Evolutionary conservation across 192 early-diverging fungal genomes (phyloP), one percentile per base, ranked within the genome.

Genomic region (Coemansia furcata): DNA sequence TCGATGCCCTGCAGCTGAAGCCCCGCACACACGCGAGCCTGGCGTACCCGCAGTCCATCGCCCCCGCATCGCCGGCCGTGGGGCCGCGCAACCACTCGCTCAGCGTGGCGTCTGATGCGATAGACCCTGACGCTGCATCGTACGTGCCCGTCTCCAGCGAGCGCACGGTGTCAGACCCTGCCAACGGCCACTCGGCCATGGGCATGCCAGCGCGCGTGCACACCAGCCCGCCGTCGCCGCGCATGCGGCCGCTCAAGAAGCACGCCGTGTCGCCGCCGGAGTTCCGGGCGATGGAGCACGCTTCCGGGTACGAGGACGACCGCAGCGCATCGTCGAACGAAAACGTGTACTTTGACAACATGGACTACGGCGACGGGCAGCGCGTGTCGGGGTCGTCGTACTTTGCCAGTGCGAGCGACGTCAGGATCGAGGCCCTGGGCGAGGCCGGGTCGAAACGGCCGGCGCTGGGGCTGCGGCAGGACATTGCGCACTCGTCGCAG

Each of bases 161-260:
- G 37, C 72, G 80, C 23, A 49, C 80, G 8, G 66, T 78, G 21
- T 77, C 80, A 0, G 74, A 83, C 12, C 58, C 58, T 39, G 44
- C 59, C 17, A 68, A 47, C n/a, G 66, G 52, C 1, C 80, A 62
- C 19, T 43, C 71, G 19, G 37, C 26, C 11, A 38, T 23, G 21
- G 44, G 58, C 11, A 11, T 69, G 64, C 61, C 39, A 1, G 46
- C 39, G 4, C 75, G 80, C 5, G 47, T 67, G 10, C 76, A 83
- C 60, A 75, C 80, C 2, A 78, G 80, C 40, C 80, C 80, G 19
- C 76, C 80, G 15, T 83, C 80, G 17, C 80, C 80, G 17, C 63
- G 60, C 2, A 62, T 75, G 69, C 39, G 59, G 11, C 66, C 72
- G 7, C 59, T 47, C 40, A 67, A 57, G 58, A 65, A 59, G 60